Percentiles rank a stretch among this genome's conserved stretches.
phyloP scores from a whole-genome alignment of 2,329 filamentous ascomycete genomes.

The Orbilia ellipsospora region DNA sequence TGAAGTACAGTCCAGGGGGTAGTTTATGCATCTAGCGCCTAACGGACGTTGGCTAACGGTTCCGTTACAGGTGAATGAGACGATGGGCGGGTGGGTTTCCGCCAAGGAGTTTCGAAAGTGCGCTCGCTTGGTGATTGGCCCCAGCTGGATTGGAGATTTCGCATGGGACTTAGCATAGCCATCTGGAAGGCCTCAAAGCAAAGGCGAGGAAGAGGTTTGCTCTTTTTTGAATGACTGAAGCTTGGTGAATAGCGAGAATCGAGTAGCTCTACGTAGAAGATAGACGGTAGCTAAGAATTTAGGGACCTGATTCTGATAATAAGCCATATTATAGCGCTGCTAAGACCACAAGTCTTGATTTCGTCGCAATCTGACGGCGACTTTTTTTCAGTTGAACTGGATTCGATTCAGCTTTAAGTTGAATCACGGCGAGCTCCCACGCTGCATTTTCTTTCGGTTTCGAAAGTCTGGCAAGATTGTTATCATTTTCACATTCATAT shows the following conservation, averaged over 20 bases:
- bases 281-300: too few species aligned
- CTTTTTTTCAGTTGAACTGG: background rate
- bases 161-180: background rate
- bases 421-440: constrained; percentile 7
- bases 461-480: too few species aligned
- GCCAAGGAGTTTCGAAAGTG: constrained; percentile 20
- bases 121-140: constrained; percentile 31
- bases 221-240: too few species aligned
- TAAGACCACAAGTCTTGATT: too few species aligned
- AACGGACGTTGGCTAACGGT: background rate
- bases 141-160: background rate
- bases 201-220: too few species aligned
- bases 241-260: too few species aligned
- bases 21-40: constrained; percentile 17
- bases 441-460: background rate
- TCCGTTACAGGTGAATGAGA: background rate
- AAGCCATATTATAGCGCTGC: too few species aligned
- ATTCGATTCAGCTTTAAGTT: background rate
- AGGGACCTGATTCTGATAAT: too few species aligned
- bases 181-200: too few species aligned
- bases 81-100: background rate
- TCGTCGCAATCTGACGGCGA: constrained; percentile 2
- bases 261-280: too few species aligned
- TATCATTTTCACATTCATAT: background rate
- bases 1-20: background rate